Evolutionary conservation across 768 basidiomycete genomes (phyloP), one percentile per base, ranked within the genome.

Genomic region (Pleurotus salmoneostramineus): DNA sequence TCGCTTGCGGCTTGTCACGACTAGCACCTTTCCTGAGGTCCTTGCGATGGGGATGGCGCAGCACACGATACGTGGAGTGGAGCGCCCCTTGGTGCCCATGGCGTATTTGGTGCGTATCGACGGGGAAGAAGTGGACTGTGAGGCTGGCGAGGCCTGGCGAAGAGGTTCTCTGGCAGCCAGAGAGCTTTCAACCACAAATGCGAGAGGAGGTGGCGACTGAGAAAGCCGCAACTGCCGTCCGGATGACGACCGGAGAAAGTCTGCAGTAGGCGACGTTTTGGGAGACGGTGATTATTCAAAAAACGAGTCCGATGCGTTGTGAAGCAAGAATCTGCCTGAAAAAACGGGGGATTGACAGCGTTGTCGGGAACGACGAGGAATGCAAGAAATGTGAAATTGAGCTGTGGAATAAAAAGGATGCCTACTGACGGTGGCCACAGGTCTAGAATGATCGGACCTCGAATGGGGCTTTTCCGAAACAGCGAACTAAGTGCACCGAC

Each of bases 41-140:
- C 85, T 81, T 47, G 84, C 76, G 63, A 94, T 91, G 56, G 92
- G 92, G 58, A 94, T 94, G 51, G 92, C 92, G 69, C 92, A 93
- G 73, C 92, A 94, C 64, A 94, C 92, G 71, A 94, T 81, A 69
- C 92, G 88, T 56, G 92, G 92, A 50, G 83, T 82, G 56, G 87
- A 73, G 63, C 91, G 85, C 66, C 89, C 91, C 79, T 92, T 91
- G 63, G 84, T 80, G 59, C 76, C 79, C 80, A 82, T 82, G 47
- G 58, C 60, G 49, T 60, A 59, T 50, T 61, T 54, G 65, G 57
- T 60, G 57, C 48, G 58, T 56, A 58, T 6, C 51, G 55, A 59
- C 36, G 58, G 60, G 51, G 55, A 44, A 56, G 56, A 27, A 46
- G 44, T 46, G 49, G 45, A 37, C 55, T 37, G 35, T 36, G 43